These are phyloP conservation scores for Backusella sp. DNA, from an alignment of 192 early-diverging fungal species.

Conservation along the genomic window DNA sequence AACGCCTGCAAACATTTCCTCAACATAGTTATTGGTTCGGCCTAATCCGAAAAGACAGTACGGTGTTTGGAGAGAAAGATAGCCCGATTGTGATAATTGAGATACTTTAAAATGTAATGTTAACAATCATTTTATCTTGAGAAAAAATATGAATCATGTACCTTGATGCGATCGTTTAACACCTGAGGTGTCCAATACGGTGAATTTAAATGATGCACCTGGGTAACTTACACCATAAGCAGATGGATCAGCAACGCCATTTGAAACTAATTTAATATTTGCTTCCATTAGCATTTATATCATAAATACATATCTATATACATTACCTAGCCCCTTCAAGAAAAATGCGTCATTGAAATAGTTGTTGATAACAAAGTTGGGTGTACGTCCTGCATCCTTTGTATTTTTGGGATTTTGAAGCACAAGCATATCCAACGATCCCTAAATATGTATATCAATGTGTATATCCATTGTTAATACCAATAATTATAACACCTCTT, in stretches of 20 bases:
- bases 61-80: constrained; percentile 73
- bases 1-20: constrained; percentile 86
- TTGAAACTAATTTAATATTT: constrained; percentile 44
- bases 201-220: constrained; percentile 86
- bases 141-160: constrained; percentile 17
- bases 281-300: neutral
- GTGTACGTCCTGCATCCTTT: constrained; percentile 46
- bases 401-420: constrained; percentile 39
- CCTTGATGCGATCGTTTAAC: constrained; percentile 73
- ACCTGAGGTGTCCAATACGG: constrained; percentile 78
- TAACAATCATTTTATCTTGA: no score
- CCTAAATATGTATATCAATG: constrained; percentile 43
- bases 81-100: constrained; percentile 79
- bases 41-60: constrained; percentile 88
- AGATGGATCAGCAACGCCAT: constrained; percentile 55
- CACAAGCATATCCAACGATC: constrained; percentile 79
- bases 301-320: neutral
- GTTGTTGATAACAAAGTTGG: constrained; percentile 76
- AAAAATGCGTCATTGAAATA: constrained; percentile 96
- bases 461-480: neutral
- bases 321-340: constrained; percentile 70
- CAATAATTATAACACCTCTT: no score
- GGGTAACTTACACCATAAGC: constrained; percentile 81
- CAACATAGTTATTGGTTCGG: constrained; percentile 94
- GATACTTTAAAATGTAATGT: constrained; percentile 45